These are phyloP conservation scores for Trametes polyzona DNA, from an alignment of 1,284 basidiomycete species.

Conservation along the genomic window DNA sequence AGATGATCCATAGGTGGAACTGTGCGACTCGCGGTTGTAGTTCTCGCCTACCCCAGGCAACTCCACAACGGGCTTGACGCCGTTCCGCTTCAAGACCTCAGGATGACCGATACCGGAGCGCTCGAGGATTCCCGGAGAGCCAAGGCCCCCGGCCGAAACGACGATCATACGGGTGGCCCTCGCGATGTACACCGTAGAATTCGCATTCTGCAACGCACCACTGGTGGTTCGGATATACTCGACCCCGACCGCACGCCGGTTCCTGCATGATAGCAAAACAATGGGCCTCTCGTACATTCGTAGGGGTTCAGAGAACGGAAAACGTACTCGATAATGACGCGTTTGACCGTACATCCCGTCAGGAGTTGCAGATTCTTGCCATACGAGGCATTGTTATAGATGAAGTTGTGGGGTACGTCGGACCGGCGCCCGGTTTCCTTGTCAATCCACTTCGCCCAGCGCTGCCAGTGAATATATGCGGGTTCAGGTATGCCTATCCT, in stretches of 20 bases:
- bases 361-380: slow-evolving; percentile 29
- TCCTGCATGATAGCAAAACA: slow-evolving; percentile 37
- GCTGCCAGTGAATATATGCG: too few relatives aligned
- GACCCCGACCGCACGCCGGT: slow-evolving; percentile 56
- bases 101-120: slow-evolving; percentile 37
- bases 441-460: slow-evolving; percentile 50
- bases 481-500: too few relatives aligned
- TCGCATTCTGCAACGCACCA: slow-evolving; percentile 17
- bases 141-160: slow-evolving; percentile 44
- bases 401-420: slow-evolving; percentile 57
- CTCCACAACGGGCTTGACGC: slow-evolving; percentile 47
- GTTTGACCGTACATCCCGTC: slow-evolving; percentile 31
- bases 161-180: slow-evolving; percentile 50
- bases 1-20: too few relatives aligned
- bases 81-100: slow-evolving; percentile 44
- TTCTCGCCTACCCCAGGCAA: slow-evolving; percentile 63
- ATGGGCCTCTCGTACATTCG: too few relatives aligned
- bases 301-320: neutral
- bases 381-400: slow-evolving; percentile 49
- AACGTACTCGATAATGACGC: slow-evolving; percentile 33
- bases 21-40: slow-evolving; percentile 51
- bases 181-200: slow-evolving; percentile 29
- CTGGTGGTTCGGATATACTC: slow-evolving; percentile 48
- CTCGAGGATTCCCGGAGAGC: slow-evolving; percentile 35
- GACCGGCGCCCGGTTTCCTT: slow-evolving; percentile 55